Conservation (phyloP, 768 basidiomycete species). For the Imleria badia region DNA sequence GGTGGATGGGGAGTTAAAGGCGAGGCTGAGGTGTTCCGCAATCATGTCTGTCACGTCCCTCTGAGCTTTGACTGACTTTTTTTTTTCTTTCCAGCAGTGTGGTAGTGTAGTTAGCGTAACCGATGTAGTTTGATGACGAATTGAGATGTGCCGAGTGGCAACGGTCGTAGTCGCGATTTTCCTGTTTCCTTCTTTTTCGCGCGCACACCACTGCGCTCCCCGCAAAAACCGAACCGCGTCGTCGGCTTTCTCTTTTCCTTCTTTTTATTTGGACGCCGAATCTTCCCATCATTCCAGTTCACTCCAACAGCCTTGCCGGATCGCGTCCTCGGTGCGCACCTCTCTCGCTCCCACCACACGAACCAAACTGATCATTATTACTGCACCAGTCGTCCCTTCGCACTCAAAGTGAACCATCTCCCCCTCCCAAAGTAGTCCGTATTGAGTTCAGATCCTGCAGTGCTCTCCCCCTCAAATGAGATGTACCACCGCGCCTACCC, state of each 20-base stretch:
- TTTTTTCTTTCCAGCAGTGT: neutral
- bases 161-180: conserved; percentile 1
- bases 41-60: neutral
- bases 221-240: conserved; percentile 11
- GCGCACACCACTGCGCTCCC: conserved; percentile 1
- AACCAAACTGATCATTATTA: neutral
- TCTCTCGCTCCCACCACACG: neutral
- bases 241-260: conserved; percentile 2
- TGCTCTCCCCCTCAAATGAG: conserved; percentile 40
- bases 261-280: neutral
- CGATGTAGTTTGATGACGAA: neutral
- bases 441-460: conserved; percentile 21
- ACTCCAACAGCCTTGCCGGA: conserved; percentile 1
- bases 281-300: neutral
- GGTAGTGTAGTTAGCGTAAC: neutral
- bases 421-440: neutral
- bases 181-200: conserved; percentile 8
- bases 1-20: conserved; percentile 81
- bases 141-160: conserved; percentile 15
- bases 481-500: conserved; percentile 67
- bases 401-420: conserved; percentile 22
- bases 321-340: conserved; percentile 12
- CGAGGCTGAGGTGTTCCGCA: conserved; percentile 71
- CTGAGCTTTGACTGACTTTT: conserved; percentile 2
- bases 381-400: neutral